Conservation (phyloP, 345 rosid genomes). For the Lagerstroemia speciosa region DNA sequence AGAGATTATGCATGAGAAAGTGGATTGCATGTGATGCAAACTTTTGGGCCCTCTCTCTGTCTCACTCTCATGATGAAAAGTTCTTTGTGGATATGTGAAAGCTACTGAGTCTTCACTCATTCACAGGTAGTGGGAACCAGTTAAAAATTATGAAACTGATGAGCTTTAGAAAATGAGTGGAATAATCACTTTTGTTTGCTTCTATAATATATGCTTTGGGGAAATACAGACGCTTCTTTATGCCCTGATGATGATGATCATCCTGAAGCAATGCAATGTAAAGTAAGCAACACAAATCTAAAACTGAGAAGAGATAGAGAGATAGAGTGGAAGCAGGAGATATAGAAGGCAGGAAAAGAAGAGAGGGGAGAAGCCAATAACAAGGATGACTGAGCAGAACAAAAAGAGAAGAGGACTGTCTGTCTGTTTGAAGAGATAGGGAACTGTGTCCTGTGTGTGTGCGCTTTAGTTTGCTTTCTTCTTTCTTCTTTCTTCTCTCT, state of each 20-base stretch:
- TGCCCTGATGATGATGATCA: no score
- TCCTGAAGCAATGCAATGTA: neutral
- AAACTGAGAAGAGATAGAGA: neutral
- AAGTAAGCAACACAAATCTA: no score
- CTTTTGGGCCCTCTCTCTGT: constrained; percentile 11
- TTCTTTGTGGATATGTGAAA: constrained; percentile 25
- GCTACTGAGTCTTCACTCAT: constrained; percentile 9
- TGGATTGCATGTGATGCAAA: constrained; percentile 54
- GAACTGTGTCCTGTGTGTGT: constrained; percentile 8
- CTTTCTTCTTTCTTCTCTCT: no score
- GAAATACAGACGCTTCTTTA: neutral
- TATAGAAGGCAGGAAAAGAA: constrained; percentile 1
- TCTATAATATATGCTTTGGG: neutral
- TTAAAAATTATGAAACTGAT: neutral
- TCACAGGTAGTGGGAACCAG: neutral
- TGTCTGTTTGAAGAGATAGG: constrained; percentile 57
- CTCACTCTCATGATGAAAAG: constrained; percentile 9
- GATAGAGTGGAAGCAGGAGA: no score
- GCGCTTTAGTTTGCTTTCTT: no score
- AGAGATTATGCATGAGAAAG: constrained; percentile 21
- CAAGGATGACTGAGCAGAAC: constrained; percentile 24
- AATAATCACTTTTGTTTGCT: constrained; percentile 31
- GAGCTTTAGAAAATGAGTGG: constrained; percentile 16
- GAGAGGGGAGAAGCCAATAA: constrained; percentile 12
- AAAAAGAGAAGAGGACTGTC: constrained; percentile 23